A percentile compares a stretch with the other conserved stretches of the same genome.
These are phyloP conservation scores for Fusarium sp. DNA, from an alignment of 2,329 filamentous ascomycete species.

Conservation along the genomic window DNA sequence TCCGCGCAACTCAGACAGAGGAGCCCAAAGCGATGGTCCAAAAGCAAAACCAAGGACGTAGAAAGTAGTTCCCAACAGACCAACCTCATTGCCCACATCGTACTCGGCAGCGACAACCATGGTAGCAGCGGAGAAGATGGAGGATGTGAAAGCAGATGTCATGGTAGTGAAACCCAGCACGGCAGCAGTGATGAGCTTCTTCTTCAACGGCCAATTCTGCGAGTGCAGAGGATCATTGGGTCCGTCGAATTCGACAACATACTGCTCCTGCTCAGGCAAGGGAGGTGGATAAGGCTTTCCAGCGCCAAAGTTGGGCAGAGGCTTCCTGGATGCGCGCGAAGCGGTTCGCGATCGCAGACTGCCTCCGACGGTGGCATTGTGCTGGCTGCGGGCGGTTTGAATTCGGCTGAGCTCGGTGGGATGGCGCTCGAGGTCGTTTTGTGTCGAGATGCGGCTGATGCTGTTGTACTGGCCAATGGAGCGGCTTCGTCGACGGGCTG, in stretches of 20 bases:
- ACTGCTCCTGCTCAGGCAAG: constrained; percentile 78
- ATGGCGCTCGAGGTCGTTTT: constrained; percentile 75
- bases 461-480: constrained; percentile 53
- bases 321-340: constrained; percentile 64
- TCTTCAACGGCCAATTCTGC: constrained; percentile 85
- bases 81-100: constrained; percentile 70
- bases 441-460: constrained; percentile 73
- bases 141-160: constrained; percentile 77
- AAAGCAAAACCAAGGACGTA: constrained; percentile 80
- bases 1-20: constrained; percentile 78
- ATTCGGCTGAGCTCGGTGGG: constrained; percentile 78
- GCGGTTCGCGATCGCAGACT: constrained; percentile 52
- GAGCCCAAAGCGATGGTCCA: constrained; percentile 78
- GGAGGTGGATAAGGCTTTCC: constrained; percentile 81
- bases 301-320: constrained; percentile 76
- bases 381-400: constrained; percentile 76
- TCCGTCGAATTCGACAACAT: constrained; percentile 88
- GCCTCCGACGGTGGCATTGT: constrained; percentile 77
- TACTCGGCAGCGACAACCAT: constrained; percentile 67
- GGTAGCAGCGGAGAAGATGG: constrained; percentile 79
- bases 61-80: constrained; percentile 73
- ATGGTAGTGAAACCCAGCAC: constrained; percentile 81
- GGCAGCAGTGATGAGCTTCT: constrained; percentile 77
- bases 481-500: constrained; percentile 27
- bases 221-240: constrained; percentile 85